Evolutionary conservation across 163 green algal genomes (phyloP), one percentile per base, ranked within the genome.

Genomic region (Picocystis sp.): DNA sequence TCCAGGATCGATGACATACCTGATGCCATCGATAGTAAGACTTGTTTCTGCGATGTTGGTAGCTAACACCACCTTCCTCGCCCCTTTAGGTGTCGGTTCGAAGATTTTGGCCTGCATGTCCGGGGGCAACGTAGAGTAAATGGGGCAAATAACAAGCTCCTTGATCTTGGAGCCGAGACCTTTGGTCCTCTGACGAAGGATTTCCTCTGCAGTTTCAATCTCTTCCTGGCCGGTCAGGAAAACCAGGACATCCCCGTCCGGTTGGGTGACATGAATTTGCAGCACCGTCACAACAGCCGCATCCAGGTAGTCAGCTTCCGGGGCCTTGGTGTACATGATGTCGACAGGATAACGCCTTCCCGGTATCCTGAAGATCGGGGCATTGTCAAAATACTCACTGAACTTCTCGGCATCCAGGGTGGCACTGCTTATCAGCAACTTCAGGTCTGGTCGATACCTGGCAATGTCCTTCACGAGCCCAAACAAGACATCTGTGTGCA

Each of bases 351-450:
- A 96, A 41, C 64, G 54, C 21, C 71, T 60, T 0, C 81, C 77
- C 6, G 79, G 72, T 22, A 90, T 75, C 50, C 76, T 72, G 69
- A 96, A 95, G 62, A 94, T 93, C 50, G 88, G 88, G 1, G 88
- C 87, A 54, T 82, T 71, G 75, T 94, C 85, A 72, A 98, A 98
- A 73, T 94, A 97, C 42, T 89, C 81, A 33, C 52, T 78, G 72
- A 98, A 97, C 70, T 95, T 94, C 62, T 95, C 81, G 3, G 89
- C 89, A 55, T 97, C 86, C 52, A 98, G 73, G 5, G 89, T 98
- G 43, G 89, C 89, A 14, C 61, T 83, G 50, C 71, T 86, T 56
- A 98, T 94, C 51, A 98, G 78, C 56, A 98, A 70, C 70, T 92
- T 91, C 35, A 96, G 67, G 65, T 95, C 84, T 11, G 79, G 78